phyloP scores from a whole-genome alignment of 2,329 filamentous ascomycete species.

The Fusarium napiforme region DNA sequence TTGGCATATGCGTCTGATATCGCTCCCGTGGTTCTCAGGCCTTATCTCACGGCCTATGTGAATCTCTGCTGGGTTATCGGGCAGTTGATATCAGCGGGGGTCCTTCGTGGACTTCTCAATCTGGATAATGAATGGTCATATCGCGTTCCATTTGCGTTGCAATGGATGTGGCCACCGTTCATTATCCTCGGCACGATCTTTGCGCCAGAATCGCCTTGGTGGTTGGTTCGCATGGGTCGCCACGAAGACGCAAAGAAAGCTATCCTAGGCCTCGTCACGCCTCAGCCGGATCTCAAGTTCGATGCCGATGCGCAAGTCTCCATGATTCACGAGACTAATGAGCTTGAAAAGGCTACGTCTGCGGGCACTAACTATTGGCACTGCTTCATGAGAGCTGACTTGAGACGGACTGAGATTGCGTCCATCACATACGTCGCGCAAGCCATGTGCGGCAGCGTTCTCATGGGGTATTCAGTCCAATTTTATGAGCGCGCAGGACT shows the following conservation, averaged over 20 bases:
- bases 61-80: slow-evolving; percentile 64
- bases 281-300: slow-evolving; percentile 28
- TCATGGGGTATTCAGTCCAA: slow-evolving; percentile 69
- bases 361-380: slow-evolving; percentile 58
- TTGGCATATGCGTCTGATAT: slow-evolving; percentile 74
- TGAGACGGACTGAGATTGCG: slow-evolving; percentile 58
- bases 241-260: slow-evolving; percentile 32
- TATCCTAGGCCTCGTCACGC: slow-evolving; percentile 42
- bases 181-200: slow-evolving; percentile 55
- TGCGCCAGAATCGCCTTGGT: slow-evolving; percentile 63
- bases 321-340: slow-evolving; percentile 52
- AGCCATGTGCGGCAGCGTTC: slow-evolving; percentile 51
- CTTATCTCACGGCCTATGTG: slow-evolving; percentile 60
- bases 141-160: slow-evolving; percentile 59
- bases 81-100: slow-evolving; percentile 56
- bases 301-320: slow-evolving; percentile 40
- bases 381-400: slow-evolving; percentile 59
- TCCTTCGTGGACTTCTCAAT: slow-evolving; percentile 55
- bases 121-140: slow-evolving; percentile 57
- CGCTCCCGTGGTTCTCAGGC: slow-evolving; percentile 66
- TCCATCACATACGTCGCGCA: slow-evolving; percentile 57
- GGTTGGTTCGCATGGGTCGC: slow-evolving; percentile 51
- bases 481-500: slow-evolving; percentile 58
- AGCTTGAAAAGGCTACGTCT: slow-evolving; percentile 54
- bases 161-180: slow-evolving; percentile 61